A percentile compares a stretch with the other conserved stretches of the same genome.
Conservation (phyloP, 208 protist genomes). For the Porcisia deanei region DNA sequence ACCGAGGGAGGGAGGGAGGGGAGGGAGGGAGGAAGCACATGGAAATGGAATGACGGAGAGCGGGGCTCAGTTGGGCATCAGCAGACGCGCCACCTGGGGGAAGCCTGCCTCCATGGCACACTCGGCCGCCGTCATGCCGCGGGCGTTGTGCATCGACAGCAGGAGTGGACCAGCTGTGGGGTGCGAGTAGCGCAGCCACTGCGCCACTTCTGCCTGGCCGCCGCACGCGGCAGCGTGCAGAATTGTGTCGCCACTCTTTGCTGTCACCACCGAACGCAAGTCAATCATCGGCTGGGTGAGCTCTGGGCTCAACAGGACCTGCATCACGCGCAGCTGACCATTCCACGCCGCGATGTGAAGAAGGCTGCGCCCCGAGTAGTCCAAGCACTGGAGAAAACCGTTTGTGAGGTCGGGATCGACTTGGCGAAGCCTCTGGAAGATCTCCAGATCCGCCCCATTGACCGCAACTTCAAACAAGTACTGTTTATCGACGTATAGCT, state of each 20-base stretch:
- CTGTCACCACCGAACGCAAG: slow-evolving; percentile 47
- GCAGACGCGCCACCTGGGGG: slow-evolving; percentile 47
- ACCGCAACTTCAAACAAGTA: slow-evolving; percentile 54
- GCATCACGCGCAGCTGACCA: slow-evolving; percentile 66
- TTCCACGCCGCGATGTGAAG: slow-evolving; percentile 82
- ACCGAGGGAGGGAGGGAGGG: background rate
- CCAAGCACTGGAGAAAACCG: slow-evolving; percentile 65
- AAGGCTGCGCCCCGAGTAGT: slow-evolving; percentile 78
- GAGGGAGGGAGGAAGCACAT: background rate
- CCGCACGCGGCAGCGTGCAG: slow-evolving; percentile 71
- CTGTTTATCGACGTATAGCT: slow-evolving; percentile 42
- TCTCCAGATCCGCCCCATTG: slow-evolving; percentile 29
- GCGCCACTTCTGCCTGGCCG: slow-evolving; percentile 51
- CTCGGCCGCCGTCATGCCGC: slow-evolving; percentile 64
- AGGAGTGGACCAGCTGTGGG: slow-evolving; percentile 44
- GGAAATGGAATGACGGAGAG: background rate
- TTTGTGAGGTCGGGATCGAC: slow-evolving; percentile 62
- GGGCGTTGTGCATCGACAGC: slow-evolving; percentile 43
- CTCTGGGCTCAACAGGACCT: slow-evolving; percentile 56
- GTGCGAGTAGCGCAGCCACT: slow-evolving; percentile 72
- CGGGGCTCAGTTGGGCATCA: slow-evolving; percentile 34
- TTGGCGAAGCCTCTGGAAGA: slow-evolving; percentile 57
- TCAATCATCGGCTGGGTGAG: slow-evolving; percentile 44
- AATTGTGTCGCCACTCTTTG: slow-evolving; percentile 72
- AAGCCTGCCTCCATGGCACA: slow-evolving; percentile 76